These are phyloP conservation scores for Ophiostoma tasmaniense DNA, from an alignment of 2,329 filamentous ascomycete species.

Conservation along the genomic window DNA sequence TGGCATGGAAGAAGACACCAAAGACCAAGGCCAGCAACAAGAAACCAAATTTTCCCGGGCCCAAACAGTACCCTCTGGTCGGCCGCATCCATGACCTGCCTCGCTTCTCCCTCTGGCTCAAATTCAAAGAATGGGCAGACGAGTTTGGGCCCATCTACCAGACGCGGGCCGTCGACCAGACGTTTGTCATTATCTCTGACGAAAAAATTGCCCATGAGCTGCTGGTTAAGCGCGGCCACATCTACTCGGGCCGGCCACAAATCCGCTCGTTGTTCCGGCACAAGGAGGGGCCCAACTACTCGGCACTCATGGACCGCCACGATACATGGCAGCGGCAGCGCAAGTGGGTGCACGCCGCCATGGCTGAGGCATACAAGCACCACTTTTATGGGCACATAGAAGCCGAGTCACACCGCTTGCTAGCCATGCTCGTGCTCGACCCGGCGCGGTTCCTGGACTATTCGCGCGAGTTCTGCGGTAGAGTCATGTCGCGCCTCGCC, in stretches of 20 bases:
- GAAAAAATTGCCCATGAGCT: slow-evolving; percentile 42
- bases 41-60: slow-evolving; percentile 35
- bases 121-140: slow-evolving; percentile 41
- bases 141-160: slow-evolving; percentile 37
- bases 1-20: background rate
- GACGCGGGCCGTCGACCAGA: slow-evolving; percentile 33
- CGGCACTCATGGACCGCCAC: slow-evolving; percentile 43
- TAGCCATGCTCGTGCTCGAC: slow-evolving; percentile 39
- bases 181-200: slow-evolving; percentile 39
- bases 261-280: slow-evolving; percentile 41
- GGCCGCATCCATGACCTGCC: slow-evolving; percentile 42
- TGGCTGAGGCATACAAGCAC: slow-evolving; percentile 30
- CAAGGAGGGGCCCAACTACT: slow-evolving; percentile 39
- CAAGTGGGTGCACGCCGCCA: slow-evolving; percentile 44
- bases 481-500: slow-evolving; percentile 41
- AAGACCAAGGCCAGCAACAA: background rate
- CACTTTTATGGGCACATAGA: slow-evolving; percentile 43
- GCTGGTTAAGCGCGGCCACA: slow-evolving; percentile 41
- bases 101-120: slow-evolving; percentile 40
- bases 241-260: slow-evolving; percentile 42
- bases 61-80: slow-evolving; percentile 39
- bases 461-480: slow-evolving; percentile 41
- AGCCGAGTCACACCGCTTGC: slow-evolving; percentile 36
- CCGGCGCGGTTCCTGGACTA: slow-evolving; percentile 38
- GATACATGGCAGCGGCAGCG: slow-evolving; percentile 42